Percentiles rank a stretch among this genome's conserved stretches.
These are phyloP conservation scores for Cutaneotrichosporon dermatis DNA, from an alignment of 1,284 basidiomycete species.

Conservation along the genomic window DNA sequence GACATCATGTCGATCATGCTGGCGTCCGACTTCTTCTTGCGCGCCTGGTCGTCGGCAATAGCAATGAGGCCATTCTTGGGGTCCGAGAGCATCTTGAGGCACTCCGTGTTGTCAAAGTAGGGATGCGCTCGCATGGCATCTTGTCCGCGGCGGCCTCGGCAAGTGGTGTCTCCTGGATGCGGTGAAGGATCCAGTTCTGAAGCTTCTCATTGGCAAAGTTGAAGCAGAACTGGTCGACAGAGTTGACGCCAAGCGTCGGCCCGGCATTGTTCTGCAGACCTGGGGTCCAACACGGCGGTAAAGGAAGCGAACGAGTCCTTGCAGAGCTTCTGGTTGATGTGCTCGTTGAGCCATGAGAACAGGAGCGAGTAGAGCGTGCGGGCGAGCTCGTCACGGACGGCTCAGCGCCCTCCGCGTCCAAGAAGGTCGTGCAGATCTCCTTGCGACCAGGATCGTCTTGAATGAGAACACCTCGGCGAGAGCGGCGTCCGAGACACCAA, in stretches of 20 bases:
- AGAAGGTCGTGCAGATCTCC: constrained; percentile 92
- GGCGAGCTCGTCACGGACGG: constrained; percentile 89
- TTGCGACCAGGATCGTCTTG: constrained; percentile 89
- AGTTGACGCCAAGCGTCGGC: constrained; percentile 65
- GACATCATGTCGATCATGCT: constrained; percentile 92
- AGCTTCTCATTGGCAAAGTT: constrained; percentile 92
- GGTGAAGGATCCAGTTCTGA: constrained; percentile 75
- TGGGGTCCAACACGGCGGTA: constrained; percentile 91
- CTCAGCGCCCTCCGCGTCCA: constrained; percentile 86
- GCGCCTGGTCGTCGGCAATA: constrained; percentile 95
- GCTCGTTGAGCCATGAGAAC: constrained; percentile 94
- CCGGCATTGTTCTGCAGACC: constrained; percentile 81
- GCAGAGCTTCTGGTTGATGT: constrained; percentile 90
- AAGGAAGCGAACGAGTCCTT: constrained; percentile 85
- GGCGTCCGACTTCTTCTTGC: constrained; percentile 83
- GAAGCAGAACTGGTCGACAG: constrained; percentile 91
- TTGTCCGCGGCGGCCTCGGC: constrained; percentile 81
- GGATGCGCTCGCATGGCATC: constrained; percentile 60
- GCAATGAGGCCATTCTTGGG: constrained; percentile 86
- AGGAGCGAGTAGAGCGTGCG: constrained; percentile 89
- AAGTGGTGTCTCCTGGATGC: constrained; percentile 64
- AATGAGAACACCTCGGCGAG: constrained; percentile 84
- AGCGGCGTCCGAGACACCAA: constrained; percentile 71
- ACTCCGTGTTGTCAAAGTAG: constrained; percentile 90
- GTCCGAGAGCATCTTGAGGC: constrained; percentile 78